Evolutionary conservation across 2,329 filamentous ascomycete species (phyloP).

Genomic region (Penicillium psychrosexuale): DNA sequence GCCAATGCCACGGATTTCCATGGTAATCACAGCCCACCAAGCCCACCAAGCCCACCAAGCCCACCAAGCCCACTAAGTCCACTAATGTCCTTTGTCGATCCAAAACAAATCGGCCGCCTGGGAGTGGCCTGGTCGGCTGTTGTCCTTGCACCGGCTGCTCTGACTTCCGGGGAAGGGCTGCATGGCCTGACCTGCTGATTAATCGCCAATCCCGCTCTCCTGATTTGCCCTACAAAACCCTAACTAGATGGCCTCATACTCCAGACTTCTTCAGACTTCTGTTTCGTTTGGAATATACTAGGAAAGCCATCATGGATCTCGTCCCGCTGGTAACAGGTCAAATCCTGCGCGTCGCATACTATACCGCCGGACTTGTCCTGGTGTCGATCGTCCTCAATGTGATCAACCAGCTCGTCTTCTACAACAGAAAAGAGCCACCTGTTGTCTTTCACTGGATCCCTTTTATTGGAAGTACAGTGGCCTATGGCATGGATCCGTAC

Average conservation of each 20-base stretch:
- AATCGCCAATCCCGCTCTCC: slow-evolving; percentile 12
- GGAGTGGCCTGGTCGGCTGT: neutral
- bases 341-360: slow-evolving; percentile 14
- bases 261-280: neutral
- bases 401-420: slow-evolving; percentile 68
- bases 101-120: slow-evolving; percentile 1
- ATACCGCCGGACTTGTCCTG: slow-evolving; percentile 43
- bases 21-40: neutral
- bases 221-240: slow-evolving; percentile 19
- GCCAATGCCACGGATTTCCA: slow-evolving; percentile 1
- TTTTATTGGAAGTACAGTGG: slow-evolving; percentile 44
- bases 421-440: slow-evolving; percentile 72
- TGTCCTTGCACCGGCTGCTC: neutral
- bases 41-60: neutral
- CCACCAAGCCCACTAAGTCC: neutral
- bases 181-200: slow-evolving; percentile 18
- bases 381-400: slow-evolving; percentile 71
- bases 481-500: slow-evolving; percentile 60
- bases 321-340: slow-evolving; percentile 14
- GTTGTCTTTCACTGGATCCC: slow-evolving; percentile 79
- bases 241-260: slow-evolving; percentile 1
- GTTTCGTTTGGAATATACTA: neutral
- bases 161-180: neutral
- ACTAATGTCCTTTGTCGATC: neutral
- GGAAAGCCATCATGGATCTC: slow-evolving; percentile 14